Evolutionary conservation across 768 basidiomycete genomes (phyloP).

Genomic region (Termitomyces eurrhizus): DNA sequence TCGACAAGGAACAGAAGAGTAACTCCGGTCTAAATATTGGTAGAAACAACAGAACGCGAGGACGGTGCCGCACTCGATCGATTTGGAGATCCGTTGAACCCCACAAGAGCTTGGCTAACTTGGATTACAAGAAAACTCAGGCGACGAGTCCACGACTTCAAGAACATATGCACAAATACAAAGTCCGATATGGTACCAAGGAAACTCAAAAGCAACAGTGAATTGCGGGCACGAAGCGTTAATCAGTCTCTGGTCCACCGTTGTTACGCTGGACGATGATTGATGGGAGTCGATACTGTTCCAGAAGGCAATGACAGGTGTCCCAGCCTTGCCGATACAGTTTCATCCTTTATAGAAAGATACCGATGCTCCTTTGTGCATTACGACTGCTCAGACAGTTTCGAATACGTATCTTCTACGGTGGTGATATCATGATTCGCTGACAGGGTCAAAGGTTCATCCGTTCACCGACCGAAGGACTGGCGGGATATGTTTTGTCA

Average conservation of each 20-base stretch:
- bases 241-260: neutral
- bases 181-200: neutral
- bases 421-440: neutral
- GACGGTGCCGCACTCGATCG: neutral
- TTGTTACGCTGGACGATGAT: neutral
- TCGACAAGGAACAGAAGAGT: neutral
- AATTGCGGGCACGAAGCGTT: too few species aligned
- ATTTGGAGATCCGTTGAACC: neutral
- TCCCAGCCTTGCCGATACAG: slow-evolving; percentile 1
- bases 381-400: neutral
- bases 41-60: neutral
- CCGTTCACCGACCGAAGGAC: neutral
- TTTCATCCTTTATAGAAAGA: slow-evolving; percentile 9
- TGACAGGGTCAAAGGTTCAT: neutral
- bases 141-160: neutral
- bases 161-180: neutral
- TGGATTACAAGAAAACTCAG: neutral
- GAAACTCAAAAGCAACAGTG: neutral
- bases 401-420: too few species aligned
- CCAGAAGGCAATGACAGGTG: slow-evolving; percentile 4
- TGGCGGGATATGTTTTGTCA: neutral
- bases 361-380: slow-evolving; percentile 3
- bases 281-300: neutral
- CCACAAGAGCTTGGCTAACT: neutral
- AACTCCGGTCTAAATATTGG: neutral